Percentiles rank a stretch among this genome's conserved stretches.
phyloP scores from a whole-genome alignment of 305 asterid species.

The Fraxinus nigra region DNA sequence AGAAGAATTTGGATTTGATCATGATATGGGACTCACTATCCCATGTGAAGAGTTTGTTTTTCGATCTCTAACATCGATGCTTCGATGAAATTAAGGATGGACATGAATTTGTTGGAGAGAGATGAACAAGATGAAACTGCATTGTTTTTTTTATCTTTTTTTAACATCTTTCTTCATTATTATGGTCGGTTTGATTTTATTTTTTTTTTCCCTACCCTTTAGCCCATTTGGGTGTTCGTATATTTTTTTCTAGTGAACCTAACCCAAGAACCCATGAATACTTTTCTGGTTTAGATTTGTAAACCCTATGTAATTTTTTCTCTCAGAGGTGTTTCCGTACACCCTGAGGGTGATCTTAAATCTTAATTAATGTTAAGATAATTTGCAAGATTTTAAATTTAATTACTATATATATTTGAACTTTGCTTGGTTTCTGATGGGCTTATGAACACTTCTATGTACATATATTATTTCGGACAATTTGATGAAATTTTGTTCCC shows the following conservation, averaged over 20 bases:
- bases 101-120: conserved; percentile 19
- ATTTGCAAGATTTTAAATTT: not conserved
- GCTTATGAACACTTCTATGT: too few relatives aligned
- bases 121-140: conserved; percentile 40
- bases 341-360: conserved; percentile 34
- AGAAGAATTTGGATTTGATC: conserved; percentile 80
- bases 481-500: not conserved
- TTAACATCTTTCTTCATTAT: conserved; percentile 35
- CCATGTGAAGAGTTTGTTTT: conserved; percentile 81
- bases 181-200: not conserved
- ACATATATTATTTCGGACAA: not conserved
- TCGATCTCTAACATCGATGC: conserved; percentile 66
- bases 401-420: not conserved
- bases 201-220: not conserved
- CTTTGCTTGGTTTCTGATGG: too few relatives aligned
- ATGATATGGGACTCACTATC: conserved; percentile 79
- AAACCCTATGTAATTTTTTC: conserved; percentile 29
- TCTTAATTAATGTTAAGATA: not conserved
- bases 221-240: conserved; percentile 7
- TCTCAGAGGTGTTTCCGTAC: conserved; percentile 42
- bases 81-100: conserved; percentile 33
- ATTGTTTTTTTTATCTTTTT: conserved; percentile 25
- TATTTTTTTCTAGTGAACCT: conserved; percentile 14
- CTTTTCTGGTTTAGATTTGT: conserved; percentile 43
- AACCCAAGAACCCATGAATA: conserved; percentile 32